phyloP scores from a whole-genome alignment of 768 basidiomycete genomes.

The Russula vinacea region DNA sequence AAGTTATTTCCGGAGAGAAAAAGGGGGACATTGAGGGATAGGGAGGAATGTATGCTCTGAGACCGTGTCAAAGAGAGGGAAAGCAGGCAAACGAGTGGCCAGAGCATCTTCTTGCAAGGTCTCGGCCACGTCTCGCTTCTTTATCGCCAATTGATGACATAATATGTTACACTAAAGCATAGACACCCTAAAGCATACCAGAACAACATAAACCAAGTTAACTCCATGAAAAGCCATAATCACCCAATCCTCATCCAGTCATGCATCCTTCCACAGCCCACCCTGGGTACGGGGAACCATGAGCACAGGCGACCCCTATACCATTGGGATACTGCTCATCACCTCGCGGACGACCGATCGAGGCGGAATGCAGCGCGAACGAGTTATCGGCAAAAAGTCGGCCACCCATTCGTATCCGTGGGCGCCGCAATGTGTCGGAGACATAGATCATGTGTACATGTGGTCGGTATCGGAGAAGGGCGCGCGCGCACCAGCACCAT shows the following conservation, averaged over 20 bases:
- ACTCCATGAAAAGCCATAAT: slow-evolving; percentile 16
- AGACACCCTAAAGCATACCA: not conserved
- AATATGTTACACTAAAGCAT: slow-evolving; percentile 11
- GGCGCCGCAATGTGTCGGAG: slow-evolving; percentile 6
- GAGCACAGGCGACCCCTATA: not conserved
- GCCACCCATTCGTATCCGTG: not conserved
- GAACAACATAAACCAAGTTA: not conserved
- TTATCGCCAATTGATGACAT: slow-evolving; percentile 8
- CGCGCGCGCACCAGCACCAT: slow-evolving; percentile 7
- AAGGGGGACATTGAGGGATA: slow-evolving; percentile 11
- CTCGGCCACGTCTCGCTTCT: not conserved
- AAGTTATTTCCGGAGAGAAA: slow-evolving; percentile 20
- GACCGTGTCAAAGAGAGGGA: not conserved
- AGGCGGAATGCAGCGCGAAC: slow-evolving; percentile 5
- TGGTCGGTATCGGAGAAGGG: slow-evolving; percentile 15
- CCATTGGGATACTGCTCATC: not conserved
- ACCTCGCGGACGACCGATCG: not conserved
- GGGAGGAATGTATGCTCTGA: not conserved
- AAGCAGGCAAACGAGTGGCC: not conserved
- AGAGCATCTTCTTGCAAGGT: not conserved
- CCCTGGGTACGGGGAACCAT: not conserved
- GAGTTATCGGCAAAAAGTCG: slow-evolving; percentile 1
- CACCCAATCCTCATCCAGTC: slow-evolving; percentile 7
- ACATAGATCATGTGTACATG: slow-evolving; percentile 23
- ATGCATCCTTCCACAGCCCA: slow-evolving; percentile 9